phyloP scores from a whole-genome alignment of 306 rosid species.

The Canavalia ensiformis region DNA sequence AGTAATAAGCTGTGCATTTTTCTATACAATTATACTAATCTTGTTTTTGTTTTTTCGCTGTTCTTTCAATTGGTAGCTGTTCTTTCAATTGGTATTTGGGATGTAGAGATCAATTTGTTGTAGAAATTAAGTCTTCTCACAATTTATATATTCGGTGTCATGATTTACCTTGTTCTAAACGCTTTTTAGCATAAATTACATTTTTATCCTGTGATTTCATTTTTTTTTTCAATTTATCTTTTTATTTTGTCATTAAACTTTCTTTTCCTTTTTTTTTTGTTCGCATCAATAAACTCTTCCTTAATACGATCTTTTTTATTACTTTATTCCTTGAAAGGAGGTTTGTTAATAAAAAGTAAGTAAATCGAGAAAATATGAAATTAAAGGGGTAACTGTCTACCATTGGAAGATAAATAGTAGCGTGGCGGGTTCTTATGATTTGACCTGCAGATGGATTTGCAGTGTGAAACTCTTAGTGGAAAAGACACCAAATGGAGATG shows the following conservation, averaged over 20 bases:
- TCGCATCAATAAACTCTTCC: too few relatives aligned
- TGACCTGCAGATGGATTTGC: slow-evolving; percentile 37
- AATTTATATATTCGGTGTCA: not conserved
- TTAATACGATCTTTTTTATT: too few relatives aligned
- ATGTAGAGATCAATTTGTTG: slow-evolving; percentile 46
- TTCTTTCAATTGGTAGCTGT: slow-evolving; percentile 20
- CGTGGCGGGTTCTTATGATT: slow-evolving; percentile 33
- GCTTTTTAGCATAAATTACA: not conserved
- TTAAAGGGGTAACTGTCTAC: not conserved
- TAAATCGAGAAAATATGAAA: too few relatives aligned
- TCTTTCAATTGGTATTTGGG: slow-evolving; percentile 40
- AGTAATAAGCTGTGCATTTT: slow-evolving; percentile 58
- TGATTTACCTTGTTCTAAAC: slow-evolving; percentile 24
- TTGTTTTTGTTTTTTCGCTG: slow-evolving; percentile 29
- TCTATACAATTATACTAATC: slow-evolving; percentile 50
- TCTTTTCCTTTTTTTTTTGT: too few relatives aligned
- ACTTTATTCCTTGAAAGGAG: too few relatives aligned
- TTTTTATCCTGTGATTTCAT: too few relatives aligned
- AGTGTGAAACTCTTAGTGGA: slow-evolving; percentile 6
- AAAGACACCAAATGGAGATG: not conserved
- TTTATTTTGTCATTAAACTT: too few relatives aligned
- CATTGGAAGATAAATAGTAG: slow-evolving; percentile 8
- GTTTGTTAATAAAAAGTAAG: too few relatives aligned
- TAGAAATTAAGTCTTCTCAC: not conserved
- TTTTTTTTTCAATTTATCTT: too few relatives aligned